Evolutionary conservation across 306 rosid species (phyloP).

Genomic region (Styphnolobium japonicum): DNA sequence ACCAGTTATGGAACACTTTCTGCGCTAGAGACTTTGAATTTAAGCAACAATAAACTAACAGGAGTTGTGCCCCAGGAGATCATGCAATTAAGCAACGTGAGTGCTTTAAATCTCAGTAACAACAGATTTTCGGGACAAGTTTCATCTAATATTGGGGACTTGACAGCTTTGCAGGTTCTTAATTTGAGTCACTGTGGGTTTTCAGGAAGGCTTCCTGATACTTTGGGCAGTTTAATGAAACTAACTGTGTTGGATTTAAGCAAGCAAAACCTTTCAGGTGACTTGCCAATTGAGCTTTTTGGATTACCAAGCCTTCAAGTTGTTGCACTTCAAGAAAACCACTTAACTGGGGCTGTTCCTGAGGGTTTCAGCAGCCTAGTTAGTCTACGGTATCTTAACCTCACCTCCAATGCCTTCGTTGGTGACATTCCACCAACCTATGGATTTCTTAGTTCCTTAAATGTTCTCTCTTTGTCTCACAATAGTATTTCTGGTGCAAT

Average conservation of each 20-base stretch:
- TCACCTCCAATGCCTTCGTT: slow-evolving; percentile 52
- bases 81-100: slow-evolving; percentile 56
- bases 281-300: slow-evolving; percentile 65
- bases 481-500: slow-evolving; percentile 57
- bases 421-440: slow-evolving; percentile 66
- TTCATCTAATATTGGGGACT: slow-evolving; percentile 43
- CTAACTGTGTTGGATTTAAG: slow-evolving; percentile 72
- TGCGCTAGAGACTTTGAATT: slow-evolving; percentile 53
- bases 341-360: slow-evolving; percentile 63
- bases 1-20: slow-evolving; percentile 44
- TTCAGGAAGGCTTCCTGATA: slow-evolving; percentile 55
- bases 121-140: slow-evolving; percentile 57
- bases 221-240: slow-evolving; percentile 65
- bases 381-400: slow-evolving; percentile 59
- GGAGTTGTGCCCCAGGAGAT: slow-evolving; percentile 58
- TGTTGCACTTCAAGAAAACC: slow-evolving; percentile 66
- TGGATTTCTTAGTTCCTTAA: slow-evolving; percentile 61
- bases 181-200: slow-evolving; percentile 73
- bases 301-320: slow-evolving; percentile 70
- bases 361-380: slow-evolving; percentile 84
- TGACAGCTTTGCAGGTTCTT: slow-evolving; percentile 54
- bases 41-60: slow-evolving; percentile 53
- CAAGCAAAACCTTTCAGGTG: slow-evolving; percentile 68
- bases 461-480: slow-evolving; percentile 52
- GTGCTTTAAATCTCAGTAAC: slow-evolving; percentile 59